Percentiles rank a stretch among this genome's conserved stretches.
These are phyloP conservation scores for Rhodosporidiobolus sp. DNA, from an alignment of 768 basidiomycete species.

Conservation along the genomic window DNA sequence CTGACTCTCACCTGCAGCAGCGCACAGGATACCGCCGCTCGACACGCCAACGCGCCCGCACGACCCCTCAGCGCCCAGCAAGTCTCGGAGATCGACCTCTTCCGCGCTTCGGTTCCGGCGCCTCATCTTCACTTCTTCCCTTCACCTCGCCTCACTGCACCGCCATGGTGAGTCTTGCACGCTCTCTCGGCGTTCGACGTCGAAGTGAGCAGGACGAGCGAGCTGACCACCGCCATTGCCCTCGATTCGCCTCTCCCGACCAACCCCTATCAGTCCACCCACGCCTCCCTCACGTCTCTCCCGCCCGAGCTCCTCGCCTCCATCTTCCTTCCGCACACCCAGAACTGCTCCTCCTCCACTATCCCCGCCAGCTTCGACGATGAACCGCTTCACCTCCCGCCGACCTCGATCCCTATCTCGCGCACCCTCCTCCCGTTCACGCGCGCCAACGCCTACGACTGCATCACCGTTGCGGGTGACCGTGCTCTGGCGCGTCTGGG, in stretches of 20 bases:
- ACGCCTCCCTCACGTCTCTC: neutral
- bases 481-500: neutral
- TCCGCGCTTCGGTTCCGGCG: no score
- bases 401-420: neutral
- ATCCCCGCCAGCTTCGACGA: neutral
- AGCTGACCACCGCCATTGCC: neutral
- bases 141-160: no score
- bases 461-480: neutral
- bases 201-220: neutral
- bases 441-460: conserved; percentile 1
- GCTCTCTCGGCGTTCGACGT: no score
- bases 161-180: no score
- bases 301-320: neutral
- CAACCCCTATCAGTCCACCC: no score
- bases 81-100: no score
- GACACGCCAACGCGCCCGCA: no score
- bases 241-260: neutral
- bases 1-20: no score
- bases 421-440: conserved; percentile 3
- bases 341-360: neutral
- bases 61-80: no score
- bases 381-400: neutral
- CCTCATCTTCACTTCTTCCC: no score
- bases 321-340: neutral
- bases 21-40: no score